Evolutionary conservation across 108 stramenopile genomes (phyloP).

Genomic region (Pseudonitzschia multiseries): DNA sequence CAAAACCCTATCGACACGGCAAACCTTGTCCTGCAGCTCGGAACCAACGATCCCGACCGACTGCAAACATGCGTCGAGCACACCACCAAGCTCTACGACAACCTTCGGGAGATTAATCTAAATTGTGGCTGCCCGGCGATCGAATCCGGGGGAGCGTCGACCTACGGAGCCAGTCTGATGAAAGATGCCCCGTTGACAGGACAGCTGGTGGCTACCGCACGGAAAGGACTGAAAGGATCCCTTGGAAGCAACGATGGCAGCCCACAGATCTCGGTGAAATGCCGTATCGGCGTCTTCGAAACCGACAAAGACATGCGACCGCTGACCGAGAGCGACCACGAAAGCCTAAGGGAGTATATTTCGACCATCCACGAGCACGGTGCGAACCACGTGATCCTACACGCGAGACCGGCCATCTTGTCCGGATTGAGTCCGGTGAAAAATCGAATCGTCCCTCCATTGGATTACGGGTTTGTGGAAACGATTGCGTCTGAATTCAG

Average conservation of each 20-base stretch:
- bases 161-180: conserved; percentile 57
- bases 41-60: conserved; percentile 33
- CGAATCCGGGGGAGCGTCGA: conserved; percentile 46
- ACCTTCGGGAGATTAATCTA: conserved; percentile 43
- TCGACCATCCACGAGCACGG: conserved; percentile 30
- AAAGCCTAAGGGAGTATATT: conserved; percentile 33
- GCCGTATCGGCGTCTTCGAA: conserved; percentile 48
- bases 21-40: conserved; percentile 46
- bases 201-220: conserved; percentile 27
- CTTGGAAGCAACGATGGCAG: too few species aligned
- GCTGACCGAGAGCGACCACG: conserved; percentile 30
- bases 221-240: conserved; percentile 16
- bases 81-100: conserved; percentile 19
- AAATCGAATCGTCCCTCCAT: conserved; percentile 47
- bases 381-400: conserved; percentile 45
- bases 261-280: conserved; percentile 36
- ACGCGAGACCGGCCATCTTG: conserved; percentile 48
- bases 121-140: conserved; percentile 61
- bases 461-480: conserved; percentile 46
- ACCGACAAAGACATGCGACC: conserved; percentile 16
- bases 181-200: conserved; percentile 38
- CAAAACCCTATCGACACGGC: conserved; percentile 3
- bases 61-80: conserved; percentile 30
- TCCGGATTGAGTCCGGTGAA: conserved; percentile 50
- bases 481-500: conserved; percentile 41